These are phyloP conservation scores for Linnemannia exigua DNA, from an alignment of 192 early-diverging fungal genomes.

Conservation along the genomic window DNA sequence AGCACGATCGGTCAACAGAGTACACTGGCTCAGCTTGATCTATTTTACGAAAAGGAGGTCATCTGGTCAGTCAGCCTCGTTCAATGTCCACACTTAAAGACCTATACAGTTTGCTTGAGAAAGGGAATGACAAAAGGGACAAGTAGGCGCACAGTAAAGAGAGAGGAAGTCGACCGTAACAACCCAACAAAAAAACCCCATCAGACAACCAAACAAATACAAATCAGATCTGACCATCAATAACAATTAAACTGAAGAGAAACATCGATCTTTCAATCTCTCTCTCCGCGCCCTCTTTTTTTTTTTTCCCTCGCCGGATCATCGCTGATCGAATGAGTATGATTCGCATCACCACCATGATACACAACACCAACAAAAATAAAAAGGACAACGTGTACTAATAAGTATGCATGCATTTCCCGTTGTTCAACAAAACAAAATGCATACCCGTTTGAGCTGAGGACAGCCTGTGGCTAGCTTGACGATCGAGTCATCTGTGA, in stretches of 20 bases:
- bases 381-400: neutral
- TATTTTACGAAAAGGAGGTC: constrained; percentile 31
- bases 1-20: constrained; percentile 61
- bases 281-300: neutral
- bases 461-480: constrained; percentile 60
- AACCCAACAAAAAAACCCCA: neutral
- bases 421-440: neutral
- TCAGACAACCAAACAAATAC: neutral
- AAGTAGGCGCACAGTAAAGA: neutral
- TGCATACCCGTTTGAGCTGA: constrained; percentile 66
- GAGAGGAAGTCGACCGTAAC: neutral
- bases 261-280: neutral
- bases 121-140: neutral
- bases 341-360: neutral
- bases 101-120: neutral
- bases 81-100: neutral
- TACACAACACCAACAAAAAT: neutral
- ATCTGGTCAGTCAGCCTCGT: neutral
- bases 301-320: neutral
- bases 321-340: neutral
- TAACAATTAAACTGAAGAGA: neutral
- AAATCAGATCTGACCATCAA: neutral
- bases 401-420: neutral
- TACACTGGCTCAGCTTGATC: constrained; percentile 72
- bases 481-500: constrained; percentile 64